These are phyloP conservation scores for Kluyveromyces dobzhanskii DNA, from an alignment of 805 yeast genomes.

Conservation along the genomic window DNA sequence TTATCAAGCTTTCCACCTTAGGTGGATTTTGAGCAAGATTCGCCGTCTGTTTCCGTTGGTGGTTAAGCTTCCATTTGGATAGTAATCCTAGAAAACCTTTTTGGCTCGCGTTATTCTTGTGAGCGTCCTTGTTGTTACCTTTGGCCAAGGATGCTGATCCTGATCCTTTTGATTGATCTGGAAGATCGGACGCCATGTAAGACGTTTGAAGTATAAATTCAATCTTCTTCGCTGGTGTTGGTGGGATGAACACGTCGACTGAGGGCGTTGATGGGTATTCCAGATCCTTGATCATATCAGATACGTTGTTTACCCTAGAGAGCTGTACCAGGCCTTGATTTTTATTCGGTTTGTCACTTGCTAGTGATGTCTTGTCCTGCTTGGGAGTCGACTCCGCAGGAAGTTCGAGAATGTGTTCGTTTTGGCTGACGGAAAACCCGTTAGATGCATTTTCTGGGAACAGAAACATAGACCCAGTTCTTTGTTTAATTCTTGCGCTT, in stretches of 20 bases:
- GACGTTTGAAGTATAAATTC: slow-evolving; percentile 33
- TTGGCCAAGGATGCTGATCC: slow-evolving; percentile 1
- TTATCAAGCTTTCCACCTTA: slow-evolving; percentile 31
- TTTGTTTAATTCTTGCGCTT: slow-evolving; percentile 7
- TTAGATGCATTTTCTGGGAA: slow-evolving; percentile 24
- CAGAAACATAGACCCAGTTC: slow-evolving; percentile 26
- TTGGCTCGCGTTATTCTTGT: neutral
- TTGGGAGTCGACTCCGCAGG: neutral
- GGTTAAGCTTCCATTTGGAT: slow-evolving; percentile 26
- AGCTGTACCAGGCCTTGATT: slow-evolving; percentile 9
- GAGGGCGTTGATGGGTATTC: slow-evolving; percentile 41
- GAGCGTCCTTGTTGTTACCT: neutral
- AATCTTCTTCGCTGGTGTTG: slow-evolving; percentile 61
- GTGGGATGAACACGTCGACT: slow-evolving; percentile 43
- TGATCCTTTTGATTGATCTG: slow-evolving; percentile 5
- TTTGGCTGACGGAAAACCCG: neutral
- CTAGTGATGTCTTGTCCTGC: neutral
- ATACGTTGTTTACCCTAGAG: slow-evolving; percentile 17
- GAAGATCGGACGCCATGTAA: slow-evolving; percentile 15
- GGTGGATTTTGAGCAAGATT: slow-evolving; percentile 9
- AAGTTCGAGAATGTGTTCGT: neutral
- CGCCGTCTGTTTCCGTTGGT: slow-evolving; percentile 6
- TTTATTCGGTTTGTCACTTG: neutral
- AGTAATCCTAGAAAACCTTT: slow-evolving; percentile 22
- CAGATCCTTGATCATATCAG: slow-evolving; percentile 22